Base-by-base conservation (phyloP, 352 stramenopile genomes). In the Phytophthora chlamydospora region DNA sequence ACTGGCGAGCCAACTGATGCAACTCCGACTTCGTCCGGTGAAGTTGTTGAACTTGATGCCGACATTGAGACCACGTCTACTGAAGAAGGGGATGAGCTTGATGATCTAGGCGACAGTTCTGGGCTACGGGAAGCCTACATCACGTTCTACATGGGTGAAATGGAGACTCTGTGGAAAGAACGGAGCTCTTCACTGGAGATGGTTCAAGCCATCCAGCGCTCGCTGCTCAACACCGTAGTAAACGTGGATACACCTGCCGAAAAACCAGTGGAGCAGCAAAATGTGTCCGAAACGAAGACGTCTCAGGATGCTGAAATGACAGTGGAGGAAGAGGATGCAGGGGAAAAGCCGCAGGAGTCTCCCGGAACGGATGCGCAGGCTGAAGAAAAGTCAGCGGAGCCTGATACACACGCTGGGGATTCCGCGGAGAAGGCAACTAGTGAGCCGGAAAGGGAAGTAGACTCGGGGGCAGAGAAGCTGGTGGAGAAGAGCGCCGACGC, bases 101-200 rank as follows among this genome's bases (percentile, higher is more conserved):
- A 63, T 36, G 68, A 67, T 17, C 62, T 89, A 2, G 68, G 66
- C 13, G 80, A 85, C 39, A 95, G 70, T 53, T 67, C 62, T 17
- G 76, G 80, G 9, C 58, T 93, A 24, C 78, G 76, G 14, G 61
- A 87, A 49, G 75, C 82, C 6, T 95, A 95, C 53, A 74, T 87
- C 3, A 74, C 64, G 2, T 93, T 95, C 58, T 95, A 92, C 58
- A 88, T 85, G 66, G 72, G 86, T 10, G 86, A 95, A 57, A 87
- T 95, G 66, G 79, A 93, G 51, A 66, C 71, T 27, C 65, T 95
- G 46, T 95, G 86, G 86, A 91, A 90, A 59, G 86, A 95, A 62
- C 66, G 85, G 33, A 89, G 75, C 34, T 88, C 83, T 27, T 87
- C 84, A 5, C 54, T 91, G 3, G 86, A 95, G 57, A 85, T 90